These are phyloP conservation scores for Trametes cinnabarina DNA, from an alignment of 768 basidiomycete species.

Conservation along the genomic window DNA sequence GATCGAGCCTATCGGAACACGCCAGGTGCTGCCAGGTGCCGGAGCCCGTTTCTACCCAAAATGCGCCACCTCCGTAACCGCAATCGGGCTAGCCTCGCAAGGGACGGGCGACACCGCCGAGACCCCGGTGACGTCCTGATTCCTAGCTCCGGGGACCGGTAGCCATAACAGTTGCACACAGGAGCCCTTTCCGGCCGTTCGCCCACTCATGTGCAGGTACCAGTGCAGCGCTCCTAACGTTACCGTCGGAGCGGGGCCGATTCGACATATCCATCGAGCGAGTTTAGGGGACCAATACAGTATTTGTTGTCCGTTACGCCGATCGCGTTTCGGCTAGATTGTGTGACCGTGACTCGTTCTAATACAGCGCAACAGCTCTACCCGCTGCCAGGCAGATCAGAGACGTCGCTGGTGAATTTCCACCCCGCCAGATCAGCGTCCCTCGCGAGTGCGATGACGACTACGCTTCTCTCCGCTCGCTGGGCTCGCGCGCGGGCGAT, in stretches of 20 bases:
- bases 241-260: constrained; percentile 22
- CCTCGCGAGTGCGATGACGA: constrained; percentile 5
- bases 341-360: constrained; percentile 24
- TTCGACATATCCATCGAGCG: constrained; percentile 10
- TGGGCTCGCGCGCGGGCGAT: not conserved
- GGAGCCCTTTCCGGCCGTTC: not conserved
- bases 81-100: not conserved
- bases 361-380: constrained; percentile 8
- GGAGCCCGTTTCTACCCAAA: constrained; percentile 14
- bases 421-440: constrained; percentile 20
- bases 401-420: constrained; percentile 19
- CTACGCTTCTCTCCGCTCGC: not conserved
- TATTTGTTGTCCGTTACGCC: constrained; percentile 14
- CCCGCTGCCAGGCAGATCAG: constrained; percentile 12
- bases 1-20: constrained; percentile 20
- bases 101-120: not conserved
- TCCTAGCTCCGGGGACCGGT: not conserved
- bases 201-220: too few species aligned
- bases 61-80: constrained; percentile 14
- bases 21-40: constrained; percentile 12
- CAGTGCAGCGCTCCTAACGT: constrained; percentile 10
- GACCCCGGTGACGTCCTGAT: not conserved
- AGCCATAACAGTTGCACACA: not conserved
- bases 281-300: constrained; percentile 1
- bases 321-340: constrained; percentile 20